Conservation (phyloP, 2,329 filamentous ascomycete species). For the Apiospora rasikravindrae region DNA sequence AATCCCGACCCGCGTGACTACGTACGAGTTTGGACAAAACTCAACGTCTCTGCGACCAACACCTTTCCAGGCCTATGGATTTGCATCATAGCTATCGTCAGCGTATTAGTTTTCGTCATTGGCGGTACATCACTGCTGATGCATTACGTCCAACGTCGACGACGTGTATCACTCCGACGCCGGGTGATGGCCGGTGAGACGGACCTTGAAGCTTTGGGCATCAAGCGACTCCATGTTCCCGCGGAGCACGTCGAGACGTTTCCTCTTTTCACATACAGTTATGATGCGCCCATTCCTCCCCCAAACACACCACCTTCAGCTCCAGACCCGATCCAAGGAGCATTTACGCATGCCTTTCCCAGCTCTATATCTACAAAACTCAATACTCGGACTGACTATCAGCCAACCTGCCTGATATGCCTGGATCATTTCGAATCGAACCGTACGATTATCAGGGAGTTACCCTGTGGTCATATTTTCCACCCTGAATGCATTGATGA, state of each 20-base stretch:
- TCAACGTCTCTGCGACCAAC: constrained; percentile 52
- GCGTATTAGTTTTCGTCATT: constrained; percentile 72
- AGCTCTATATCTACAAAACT: constrained; percentile 35
- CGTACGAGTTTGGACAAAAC: constrained; percentile 63
- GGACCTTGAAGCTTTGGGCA: constrained; percentile 83
- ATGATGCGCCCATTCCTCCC: constrained; percentile 48
- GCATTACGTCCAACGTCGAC: constrained; percentile 76
- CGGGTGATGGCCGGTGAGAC: constrained; percentile 80
- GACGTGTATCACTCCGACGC: constrained; percentile 69
- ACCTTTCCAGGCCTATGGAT: constrained; percentile 79
- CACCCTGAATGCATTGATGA: constrained; percentile 91
- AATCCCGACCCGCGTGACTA: constrained; percentile 62
- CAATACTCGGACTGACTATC: constrained; percentile 61
- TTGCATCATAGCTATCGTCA: constrained; percentile 74
- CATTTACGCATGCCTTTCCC: constrained; percentile 29
- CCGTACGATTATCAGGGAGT: constrained; percentile 76
- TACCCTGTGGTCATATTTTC: constrained; percentile 91
- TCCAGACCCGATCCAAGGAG: constrained; percentile 29
- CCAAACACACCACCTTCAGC: neutral
- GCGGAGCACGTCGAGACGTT: constrained; percentile 72
- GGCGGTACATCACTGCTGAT: constrained; percentile 71
- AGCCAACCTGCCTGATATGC: constrained; percentile 90
- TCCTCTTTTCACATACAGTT: constrained; percentile 78
- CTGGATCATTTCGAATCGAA: constrained; percentile 77
- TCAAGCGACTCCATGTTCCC: constrained; percentile 82